Percentiles rank a stretch among this genome's conserved stretches.
Evolutionary conservation across 805 yeast species (phyloP).

Genomic region (Metschnikowia sp.): DNA sequence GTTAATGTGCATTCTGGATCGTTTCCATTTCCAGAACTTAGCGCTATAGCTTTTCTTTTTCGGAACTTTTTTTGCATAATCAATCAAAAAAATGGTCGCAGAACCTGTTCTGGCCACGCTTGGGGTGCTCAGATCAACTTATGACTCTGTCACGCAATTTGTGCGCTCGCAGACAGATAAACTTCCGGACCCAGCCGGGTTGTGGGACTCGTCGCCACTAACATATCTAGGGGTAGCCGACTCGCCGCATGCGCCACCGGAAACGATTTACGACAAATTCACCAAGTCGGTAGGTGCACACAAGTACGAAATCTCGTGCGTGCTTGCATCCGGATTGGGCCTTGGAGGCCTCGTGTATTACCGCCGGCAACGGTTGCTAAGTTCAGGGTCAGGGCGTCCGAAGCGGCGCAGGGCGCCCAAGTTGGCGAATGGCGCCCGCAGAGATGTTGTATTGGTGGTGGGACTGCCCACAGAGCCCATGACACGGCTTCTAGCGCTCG

Average conservation of each 20-base stretch:
- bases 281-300: neutral
- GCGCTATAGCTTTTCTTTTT: neutral
- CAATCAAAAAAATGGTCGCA: constrained; percentile 33
- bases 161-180: constrained; percentile 24
- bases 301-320: constrained; percentile 5
- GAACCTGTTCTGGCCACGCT: constrained; percentile 43
- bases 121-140: constrained; percentile 24
- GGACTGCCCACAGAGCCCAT: constrained; percentile 78
- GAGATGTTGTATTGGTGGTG: constrained; percentile 68
- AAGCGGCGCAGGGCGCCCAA: constrained; percentile 52
- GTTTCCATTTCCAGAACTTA: too few species aligned
- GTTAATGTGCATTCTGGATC: too few species aligned
- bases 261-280: neutral
- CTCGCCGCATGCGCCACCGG: neutral
- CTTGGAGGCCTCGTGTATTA: constrained; percentile 7
- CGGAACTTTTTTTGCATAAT: neutral
- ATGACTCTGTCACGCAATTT: constrained; percentile 21
- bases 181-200: constrained; percentile 17
- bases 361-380: neutral
- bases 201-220: constrained; percentile 6
- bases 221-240: constrained; percentile 1
- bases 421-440: constrained; percentile 66
- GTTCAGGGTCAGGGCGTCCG: constrained; percentile 10
- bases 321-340: constrained; percentile 10
- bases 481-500: constrained; percentile 65